Percentiles rank a stretch among this genome's conserved stretches.
Conservation (phyloP, 805 yeast species). For the Lipomyces kockii region DNA sequence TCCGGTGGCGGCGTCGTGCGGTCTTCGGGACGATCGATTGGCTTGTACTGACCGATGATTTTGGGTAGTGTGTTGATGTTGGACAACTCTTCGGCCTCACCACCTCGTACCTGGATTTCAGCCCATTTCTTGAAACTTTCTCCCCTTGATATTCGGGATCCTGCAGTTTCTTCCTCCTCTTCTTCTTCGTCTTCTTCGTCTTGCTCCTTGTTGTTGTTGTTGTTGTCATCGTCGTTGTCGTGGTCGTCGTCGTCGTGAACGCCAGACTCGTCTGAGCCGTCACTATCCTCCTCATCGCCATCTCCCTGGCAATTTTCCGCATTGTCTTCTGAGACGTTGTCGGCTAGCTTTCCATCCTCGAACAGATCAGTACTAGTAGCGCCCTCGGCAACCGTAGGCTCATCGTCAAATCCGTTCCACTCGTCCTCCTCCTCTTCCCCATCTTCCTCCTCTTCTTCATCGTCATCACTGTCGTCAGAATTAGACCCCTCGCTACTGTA, state of each 20-base stretch:
- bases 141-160: conserved; percentile 55
- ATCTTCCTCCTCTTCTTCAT: conserved; percentile 45
- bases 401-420: conserved; percentile 40
- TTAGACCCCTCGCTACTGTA: not conserved
- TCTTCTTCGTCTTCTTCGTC: conserved; percentile 26
- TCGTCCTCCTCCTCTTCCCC: conserved; percentile 47
- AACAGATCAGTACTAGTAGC: not conserved
- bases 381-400: conserved; percentile 29
- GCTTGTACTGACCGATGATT: conserved; percentile 56
- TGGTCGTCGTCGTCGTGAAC: conserved; percentile 34
- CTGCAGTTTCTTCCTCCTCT: conserved; percentile 41
- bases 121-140: conserved; percentile 89
- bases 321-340: conserved; percentile 5
- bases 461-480: conserved; percentile 37
- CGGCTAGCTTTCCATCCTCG: not conserved
- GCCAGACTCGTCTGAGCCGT: conserved; percentile 36
- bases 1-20: conserved; percentile 70
- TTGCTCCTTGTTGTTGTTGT: conserved; percentile 32
- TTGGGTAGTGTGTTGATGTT: conserved; percentile 58
- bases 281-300: conserved; percentile 38
- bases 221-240: conserved; percentile 4
- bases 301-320: conserved; percentile 16
- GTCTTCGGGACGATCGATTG: conserved; percentile 70
- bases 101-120: conserved; percentile 70
- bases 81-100: conserved; percentile 53